Conservation (phyloP, 2,329 filamentous ascomycete species). For the Aspergillus flavus region DNA sequence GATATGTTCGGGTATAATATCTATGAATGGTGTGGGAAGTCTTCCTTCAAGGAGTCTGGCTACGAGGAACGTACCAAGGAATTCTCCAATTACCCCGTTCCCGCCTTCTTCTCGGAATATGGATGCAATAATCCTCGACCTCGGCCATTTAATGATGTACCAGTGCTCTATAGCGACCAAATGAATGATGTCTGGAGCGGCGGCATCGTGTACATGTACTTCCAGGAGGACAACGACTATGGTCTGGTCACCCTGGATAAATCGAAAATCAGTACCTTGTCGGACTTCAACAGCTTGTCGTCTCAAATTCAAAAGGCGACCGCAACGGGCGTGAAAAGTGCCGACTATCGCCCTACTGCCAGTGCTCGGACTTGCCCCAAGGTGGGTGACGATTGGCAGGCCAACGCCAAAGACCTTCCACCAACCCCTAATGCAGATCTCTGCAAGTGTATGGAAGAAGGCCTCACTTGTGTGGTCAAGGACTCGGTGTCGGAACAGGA, state of each 20-base stretch:
- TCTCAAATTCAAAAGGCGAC: constrained; percentile 68
- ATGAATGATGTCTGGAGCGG: constrained; percentile 92
- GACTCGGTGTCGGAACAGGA: constrained; percentile 58
- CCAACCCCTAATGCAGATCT: constrained; percentile 77
- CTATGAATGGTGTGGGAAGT: constrained; percentile 97
- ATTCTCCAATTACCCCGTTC: constrained; percentile 86
- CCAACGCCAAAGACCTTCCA: constrained; percentile 67
- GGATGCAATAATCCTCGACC: constrained; percentile 79
- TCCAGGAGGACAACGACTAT: constrained; percentile 87
- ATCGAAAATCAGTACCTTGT: constrained; percentile 64
- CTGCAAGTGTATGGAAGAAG: constrained; percentile 82
- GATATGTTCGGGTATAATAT: constrained; percentile 99
- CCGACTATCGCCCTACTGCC: constrained; percentile 72
- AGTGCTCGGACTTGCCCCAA: constrained; percentile 71
- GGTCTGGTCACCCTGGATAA: constrained; percentile 66
- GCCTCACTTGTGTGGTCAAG: constrained; percentile 70
- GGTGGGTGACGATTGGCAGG: constrained; percentile 67
- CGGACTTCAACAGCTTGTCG: constrained; percentile 75
- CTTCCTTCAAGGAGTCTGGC: constrained; percentile 73
- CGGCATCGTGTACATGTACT: constrained; percentile 99
- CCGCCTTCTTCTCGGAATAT: constrained; percentile 98
- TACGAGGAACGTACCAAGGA: constrained; percentile 82
- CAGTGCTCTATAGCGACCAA: constrained; percentile 72
- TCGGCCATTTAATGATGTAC: constrained; percentile 84
- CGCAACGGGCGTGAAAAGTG: constrained; percentile 67